phyloP scores from a whole-genome alignment of 2,329 filamentous ascomycete species.

The Coniosporium tulheliwenetii region DNA sequence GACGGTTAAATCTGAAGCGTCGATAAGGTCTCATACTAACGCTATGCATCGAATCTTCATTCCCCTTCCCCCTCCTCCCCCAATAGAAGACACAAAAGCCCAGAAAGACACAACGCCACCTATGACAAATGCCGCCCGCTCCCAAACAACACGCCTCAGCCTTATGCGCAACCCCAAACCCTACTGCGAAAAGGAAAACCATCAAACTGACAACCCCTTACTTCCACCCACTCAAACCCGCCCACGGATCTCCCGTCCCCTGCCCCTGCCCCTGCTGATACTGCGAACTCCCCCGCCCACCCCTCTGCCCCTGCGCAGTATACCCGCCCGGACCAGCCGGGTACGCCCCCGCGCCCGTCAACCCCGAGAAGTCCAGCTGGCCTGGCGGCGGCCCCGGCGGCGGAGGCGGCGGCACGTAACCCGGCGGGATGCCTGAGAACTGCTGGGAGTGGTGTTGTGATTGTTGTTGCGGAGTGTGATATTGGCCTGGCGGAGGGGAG shows the following conservation, averaged over 20 bases:
- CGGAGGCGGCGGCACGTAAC: conserved; percentile 52
- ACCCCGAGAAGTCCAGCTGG: conserved; percentile 34
- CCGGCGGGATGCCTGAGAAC: conserved; percentile 32
- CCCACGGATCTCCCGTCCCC: conserved; percentile 46
- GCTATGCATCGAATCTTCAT: too few relatives aligned
- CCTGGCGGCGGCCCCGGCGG: conserved; percentile 48
- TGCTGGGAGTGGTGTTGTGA: too few relatives aligned
- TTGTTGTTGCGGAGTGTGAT: conserved; percentile 10
- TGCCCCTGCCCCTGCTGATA: conserved; percentile 23
- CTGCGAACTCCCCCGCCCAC: conserved; percentile 11
- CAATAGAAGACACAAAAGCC: too few relatives aligned
- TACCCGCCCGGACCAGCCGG: conserved; percentile 39
- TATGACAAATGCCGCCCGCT: too few relatives aligned
- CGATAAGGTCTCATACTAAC: too few relatives aligned
- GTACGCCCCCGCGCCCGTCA: conserved; percentile 18
- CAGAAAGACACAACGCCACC: too few relatives aligned
- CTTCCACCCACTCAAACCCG: conserved; percentile 55
- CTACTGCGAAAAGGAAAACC: too few relatives aligned
- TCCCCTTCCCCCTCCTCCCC: too few relatives aligned
- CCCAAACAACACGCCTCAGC: too few relatives aligned
- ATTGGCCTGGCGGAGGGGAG: conserved; percentile 26
- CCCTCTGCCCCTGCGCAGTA: conserved; percentile 30
- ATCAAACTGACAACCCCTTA: conserved; percentile 14
- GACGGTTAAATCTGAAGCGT: too few relatives aligned
- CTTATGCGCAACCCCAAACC: too few relatives aligned